Evolutionary conservation across 2,329 filamentous ascomycete genomes (phyloP), one percentile per base, ranked within the genome.

Genomic region (Scytalidium sp.): DNA sequence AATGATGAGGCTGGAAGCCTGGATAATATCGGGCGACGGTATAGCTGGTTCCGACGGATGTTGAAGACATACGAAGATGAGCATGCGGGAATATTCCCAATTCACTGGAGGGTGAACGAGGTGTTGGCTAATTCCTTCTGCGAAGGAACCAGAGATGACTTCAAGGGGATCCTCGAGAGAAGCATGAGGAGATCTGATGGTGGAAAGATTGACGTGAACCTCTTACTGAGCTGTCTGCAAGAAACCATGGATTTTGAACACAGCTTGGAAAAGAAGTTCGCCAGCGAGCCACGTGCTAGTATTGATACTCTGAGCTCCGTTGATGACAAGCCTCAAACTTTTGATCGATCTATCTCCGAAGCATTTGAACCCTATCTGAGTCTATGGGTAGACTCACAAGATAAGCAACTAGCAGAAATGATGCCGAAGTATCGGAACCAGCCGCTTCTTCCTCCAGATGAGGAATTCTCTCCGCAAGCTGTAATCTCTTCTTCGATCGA

Each of bases 161-260:
- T 95, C 74, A 96, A 92, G 69, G 87, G 85, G 5, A 97, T 97
- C 43, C 70, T 99, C 51, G 90, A 96, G 64, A 85, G 86, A 58
- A 93, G 90, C 56, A 93, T 94, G 79, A 83, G 92, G 50, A 83
- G 84, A 55, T 73, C 80, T 1, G 88, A 90, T 51, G 90, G 89
- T 2, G 82, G 85, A 67, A 88, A 85, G 52, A 79, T 97, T 41
- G 92, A 97, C 64, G 93, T 97, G 56, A 93, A 96, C 62, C 72
- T 97, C 44, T 72, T 97, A 27, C 76, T 97, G 19, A 89, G 86
- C 29, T 97, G 93, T 66, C 71, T 97, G 56, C 93, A 97, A 63
- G 92, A 97, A 67, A 99, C 94, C 0, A 81, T 99, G 60, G 90
- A 99, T 65, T 99, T 99, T 66, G 94, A 99, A 70, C 92, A 97